These are phyloP conservation scores for Blastocrithidia nonstop DNA, from an alignment of 208 protist genomes.

Conservation along the genomic window DNA sequence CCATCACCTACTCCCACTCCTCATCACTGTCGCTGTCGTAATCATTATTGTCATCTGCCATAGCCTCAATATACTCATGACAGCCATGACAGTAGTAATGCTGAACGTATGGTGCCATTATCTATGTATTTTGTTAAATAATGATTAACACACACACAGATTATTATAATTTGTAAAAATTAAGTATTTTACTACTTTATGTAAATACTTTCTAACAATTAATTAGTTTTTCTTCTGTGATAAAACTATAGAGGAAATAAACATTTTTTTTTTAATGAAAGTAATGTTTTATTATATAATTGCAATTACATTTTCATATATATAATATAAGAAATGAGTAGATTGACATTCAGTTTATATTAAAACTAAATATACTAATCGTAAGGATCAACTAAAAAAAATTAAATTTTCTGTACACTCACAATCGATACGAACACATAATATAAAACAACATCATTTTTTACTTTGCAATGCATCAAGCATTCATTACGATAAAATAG, in stretches of 20 bases:
- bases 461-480: background rate
- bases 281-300: too few species aligned
- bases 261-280: too few species aligned
- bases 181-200: background rate
- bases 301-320: too few species aligned
- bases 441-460: conserved; percentile 2
- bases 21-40: too few species aligned
- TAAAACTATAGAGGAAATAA: conserved; percentile 2
- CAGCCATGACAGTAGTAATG: background rate
- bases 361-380: background rate
- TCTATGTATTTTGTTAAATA: background rate
- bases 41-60: too few species aligned
- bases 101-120: background rate
- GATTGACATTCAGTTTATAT: background rate
- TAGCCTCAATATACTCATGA: background rate
- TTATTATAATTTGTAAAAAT: background rate
- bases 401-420: conserved; percentile 2
- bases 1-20: too few species aligned
- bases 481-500: conserved; percentile 2
- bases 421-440: background rate
- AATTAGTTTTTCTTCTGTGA: background rate
- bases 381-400: background rate
- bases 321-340: conserved; percentile 3
- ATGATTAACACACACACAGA: too few species aligned
- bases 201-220: background rate